phyloP scores from a whole-genome alignment of 805 yeast genomes.

The Kuraishia borneana region DNA sequence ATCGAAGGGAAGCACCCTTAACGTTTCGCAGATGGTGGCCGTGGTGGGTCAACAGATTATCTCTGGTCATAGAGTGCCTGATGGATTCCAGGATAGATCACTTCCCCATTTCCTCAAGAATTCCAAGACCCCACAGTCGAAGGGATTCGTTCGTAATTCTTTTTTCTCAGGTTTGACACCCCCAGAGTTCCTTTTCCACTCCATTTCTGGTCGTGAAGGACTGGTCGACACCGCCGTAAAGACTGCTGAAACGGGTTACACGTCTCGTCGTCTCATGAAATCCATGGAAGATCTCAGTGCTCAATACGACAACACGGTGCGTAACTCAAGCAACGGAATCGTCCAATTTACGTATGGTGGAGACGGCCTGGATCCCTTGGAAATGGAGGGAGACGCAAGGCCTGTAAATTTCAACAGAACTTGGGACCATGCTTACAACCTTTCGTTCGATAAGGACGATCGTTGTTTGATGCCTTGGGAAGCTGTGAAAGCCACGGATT shows the following conservation, averaged over 20 bases:
- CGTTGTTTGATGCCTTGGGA: constrained; percentile 60
- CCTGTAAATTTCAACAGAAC: constrained; percentile 92
- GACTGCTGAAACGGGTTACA: constrained; percentile 98
- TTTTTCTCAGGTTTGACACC: constrained; percentile 91
- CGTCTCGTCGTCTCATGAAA: constrained; percentile 97
- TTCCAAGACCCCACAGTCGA: constrained; percentile 94
- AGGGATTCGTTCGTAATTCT: constrained; percentile 95
- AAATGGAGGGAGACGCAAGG: constrained; percentile 97
- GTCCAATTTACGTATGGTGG: constrained; percentile 98
- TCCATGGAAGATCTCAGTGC: constrained; percentile 93
- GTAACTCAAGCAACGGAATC: constrained; percentile 92
- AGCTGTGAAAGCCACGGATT: constrained; percentile 42
- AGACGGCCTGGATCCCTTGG: constrained; percentile 95
- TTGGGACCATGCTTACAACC: constrained; percentile 84
- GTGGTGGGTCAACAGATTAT: constrained; percentile 99
- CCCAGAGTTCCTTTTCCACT: constrained; percentile 95
- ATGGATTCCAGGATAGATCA: constrained; percentile 99
- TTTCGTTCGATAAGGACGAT: constrained; percentile 50
- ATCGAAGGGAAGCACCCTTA: constrained; percentile 94
- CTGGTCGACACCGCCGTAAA: constrained; percentile 98
- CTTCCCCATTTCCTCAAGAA: constrained; percentile 93
- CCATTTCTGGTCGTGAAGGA: constrained; percentile 99
- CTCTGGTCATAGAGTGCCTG: constrained; percentile 97
- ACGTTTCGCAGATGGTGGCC: constrained; percentile 99
- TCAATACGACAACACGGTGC: constrained; percentile 86